Conservation (phyloP, 306 rosid genomes). For the Ormosia semicastrata region DNA sequence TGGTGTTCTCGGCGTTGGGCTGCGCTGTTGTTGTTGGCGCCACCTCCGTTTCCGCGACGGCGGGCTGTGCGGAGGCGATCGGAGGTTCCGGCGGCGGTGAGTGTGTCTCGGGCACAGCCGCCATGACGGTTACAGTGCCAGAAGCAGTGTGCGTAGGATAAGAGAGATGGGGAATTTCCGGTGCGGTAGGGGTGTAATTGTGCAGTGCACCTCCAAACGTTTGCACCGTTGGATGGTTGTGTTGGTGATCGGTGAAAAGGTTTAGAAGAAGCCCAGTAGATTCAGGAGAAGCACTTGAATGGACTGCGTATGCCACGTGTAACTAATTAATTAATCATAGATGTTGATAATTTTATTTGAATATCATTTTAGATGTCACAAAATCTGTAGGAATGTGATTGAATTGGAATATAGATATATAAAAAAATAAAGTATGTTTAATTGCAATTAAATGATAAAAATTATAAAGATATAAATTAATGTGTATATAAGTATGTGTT, state of each 20-base stretch:
- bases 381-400: too few relatives aligned
- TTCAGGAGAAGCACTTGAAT: neutral
- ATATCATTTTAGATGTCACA: too few relatives aligned
- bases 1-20: constrained; percentile 21
- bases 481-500: too few relatives aligned
- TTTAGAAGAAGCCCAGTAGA: neutral
- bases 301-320: neutral
- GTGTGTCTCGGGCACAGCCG: constrained; percentile 55
- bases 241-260: neutral
- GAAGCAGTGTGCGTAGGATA: constrained; percentile 13
- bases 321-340: neutral
- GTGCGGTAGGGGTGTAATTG: neutral
- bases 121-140: constrained; percentile 38
- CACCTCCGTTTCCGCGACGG: neutral
- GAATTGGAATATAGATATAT: too few relatives aligned
- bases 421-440: too few relatives aligned
- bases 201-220: neutral
- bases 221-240: constrained; percentile 13
- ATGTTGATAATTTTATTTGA: neutral
- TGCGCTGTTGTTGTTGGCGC: constrained; percentile 19
- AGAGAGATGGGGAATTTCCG: constrained; percentile 15
- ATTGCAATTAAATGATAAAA: too few relatives aligned
- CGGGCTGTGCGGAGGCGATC: constrained; percentile 24
- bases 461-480: too few relatives aligned
- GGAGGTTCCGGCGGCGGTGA: constrained; percentile 40